These are phyloP conservation scores for Pythium rhizo-oryzae DNA, from an alignment of 352 stramenopile genomes.

Conservation along the genomic window DNA sequence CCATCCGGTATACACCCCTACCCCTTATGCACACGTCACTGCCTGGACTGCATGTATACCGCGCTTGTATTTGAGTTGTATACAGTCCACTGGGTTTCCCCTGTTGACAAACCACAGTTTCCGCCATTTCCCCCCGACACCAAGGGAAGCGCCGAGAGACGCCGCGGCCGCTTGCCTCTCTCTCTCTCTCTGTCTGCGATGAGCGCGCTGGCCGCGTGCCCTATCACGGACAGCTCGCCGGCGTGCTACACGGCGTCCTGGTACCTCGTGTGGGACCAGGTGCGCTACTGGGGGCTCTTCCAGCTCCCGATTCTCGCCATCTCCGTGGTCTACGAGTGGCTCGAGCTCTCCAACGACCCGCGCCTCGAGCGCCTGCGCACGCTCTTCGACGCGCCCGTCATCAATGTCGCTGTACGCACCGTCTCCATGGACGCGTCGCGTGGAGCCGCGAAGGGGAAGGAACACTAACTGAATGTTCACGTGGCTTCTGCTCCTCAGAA, in stretches of 20 bases:
- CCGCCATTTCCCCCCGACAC: background rate
- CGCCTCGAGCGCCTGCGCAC: slow-evolving; percentile 70
- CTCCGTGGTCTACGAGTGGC: slow-evolving; percentile 83
- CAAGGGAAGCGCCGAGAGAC: background rate
- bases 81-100: background rate
- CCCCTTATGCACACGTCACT: background rate
- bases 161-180: background rate
- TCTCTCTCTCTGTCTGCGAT: background rate
- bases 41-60: too few relatives aligned
- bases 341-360: slow-evolving; percentile 63
- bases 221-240: slow-evolving; percentile 52
- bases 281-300: slow-evolving; percentile 79
- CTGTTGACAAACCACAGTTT: too few relatives aligned
- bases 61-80: background rate
- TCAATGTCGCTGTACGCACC: slow-evolving; percentile 58
- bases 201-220: slow-evolving; percentile 38
- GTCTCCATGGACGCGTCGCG: background rate
- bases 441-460: slow-evolving; percentile 1
- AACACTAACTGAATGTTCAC: background rate
- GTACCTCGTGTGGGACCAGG: slow-evolving; percentile 81
- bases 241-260: slow-evolving; percentile 83
- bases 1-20: slow-evolving; percentile 4
- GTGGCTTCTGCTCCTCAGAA: too few relatives aligned
- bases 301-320: slow-evolving; percentile 68
- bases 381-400: slow-evolving; percentile 70